Base-by-base conservation (phyloP, 192 early-diverging fungal species). In the Funneliformis mosseae region DNA sequence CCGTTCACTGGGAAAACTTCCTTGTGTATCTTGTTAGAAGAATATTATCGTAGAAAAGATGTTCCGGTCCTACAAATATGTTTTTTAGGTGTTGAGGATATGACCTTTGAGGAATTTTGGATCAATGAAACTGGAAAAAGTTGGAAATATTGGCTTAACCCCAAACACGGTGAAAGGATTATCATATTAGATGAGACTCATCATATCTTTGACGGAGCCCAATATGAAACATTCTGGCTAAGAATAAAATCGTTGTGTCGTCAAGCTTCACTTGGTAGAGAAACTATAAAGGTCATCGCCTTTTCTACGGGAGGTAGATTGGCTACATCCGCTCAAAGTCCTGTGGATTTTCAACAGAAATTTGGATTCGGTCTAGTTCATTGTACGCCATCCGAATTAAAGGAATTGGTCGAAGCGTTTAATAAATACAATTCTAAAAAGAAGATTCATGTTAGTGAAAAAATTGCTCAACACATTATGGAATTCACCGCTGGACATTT, bases 101-200 rank as follows among this genome's bases (percentile, higher is more conserved):
- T 64, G 38, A 0, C 59, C 25, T 77, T 77, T 77, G 76, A 77
- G 41, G 42, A 77, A 77, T 77, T 77, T 77, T 77, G 76, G 76
- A 43, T 77, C 12, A 77, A 46, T 64, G 76, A 77, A 45, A 77
- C 76, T 3, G 59, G 61, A 45, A 77, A 64, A 77, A 77, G 76
- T 23, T 77, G 76, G 76, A 77, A 77, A 77, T 77, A 77, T n/a
- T 77, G 76, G 76, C 42, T 77, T 25, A 64, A 77, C 11, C 76
- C 76, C n/a, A 77, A 77, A 45, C 59, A 77, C 25, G 76, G 76
- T 25, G 76, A 77, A 77, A 27, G 59, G 5, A 23, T 77, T 43
- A 77, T 77, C 2, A 77, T 77, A 43, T 39, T 77, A 33, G 76
- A 77, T 39, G 76, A 77, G 64, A 77, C 61, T 66, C 76, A 77